Evolutionary conservation across 1,284 basidiomycete genomes (phyloP).

Genomic region (Marasmius sp.): DNA sequence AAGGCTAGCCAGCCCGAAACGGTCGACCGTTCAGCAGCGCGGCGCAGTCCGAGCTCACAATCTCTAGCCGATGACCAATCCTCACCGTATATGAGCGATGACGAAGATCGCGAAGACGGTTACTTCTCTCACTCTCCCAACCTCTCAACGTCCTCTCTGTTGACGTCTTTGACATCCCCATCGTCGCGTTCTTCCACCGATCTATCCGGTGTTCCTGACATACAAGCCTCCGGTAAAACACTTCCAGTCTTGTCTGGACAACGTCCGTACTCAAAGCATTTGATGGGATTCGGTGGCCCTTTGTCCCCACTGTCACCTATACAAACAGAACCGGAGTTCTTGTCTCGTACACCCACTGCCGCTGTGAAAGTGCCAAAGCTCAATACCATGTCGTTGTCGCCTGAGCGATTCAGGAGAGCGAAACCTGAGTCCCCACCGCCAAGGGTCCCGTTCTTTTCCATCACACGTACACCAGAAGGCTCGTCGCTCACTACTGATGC

Average conservation of each 20-base stretch:
- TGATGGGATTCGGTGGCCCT: conserved; percentile 11
- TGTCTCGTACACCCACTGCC: neutral
- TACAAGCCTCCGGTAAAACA: neutral
- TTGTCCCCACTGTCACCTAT: conserved; percentile 14
- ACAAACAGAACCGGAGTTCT: neutral
- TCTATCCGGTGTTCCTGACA: conserved; percentile 25
- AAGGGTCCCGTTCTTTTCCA: conserved; percentile 68
- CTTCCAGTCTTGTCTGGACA: neutral
- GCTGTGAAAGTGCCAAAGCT: neutral
- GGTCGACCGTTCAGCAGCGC: neutral
- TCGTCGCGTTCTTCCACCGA: conserved; percentile 45
- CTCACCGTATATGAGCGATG: conserved; percentile 25
- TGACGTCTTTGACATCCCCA: conserved; percentile 26
- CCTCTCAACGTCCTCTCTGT: conserved; percentile 32
- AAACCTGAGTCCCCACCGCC: conserved; percentile 7
- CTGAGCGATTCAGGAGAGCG: conserved; percentile 1
- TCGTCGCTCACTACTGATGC: conserved; percentile 71
- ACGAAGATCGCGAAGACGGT: conserved; percentile 46
- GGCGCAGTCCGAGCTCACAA: conserved; percentile 1
- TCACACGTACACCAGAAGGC: conserved; percentile 74
- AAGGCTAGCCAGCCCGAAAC: neutral
- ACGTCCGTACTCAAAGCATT: conserved; percentile 12
- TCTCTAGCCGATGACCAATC: conserved; percentile 15
- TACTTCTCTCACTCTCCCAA: conserved; percentile 58
- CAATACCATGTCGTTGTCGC: neutral